phyloP scores from a whole-genome alignment of 345 rosid genomes.

The Aquilaria sinensis region DNA sequence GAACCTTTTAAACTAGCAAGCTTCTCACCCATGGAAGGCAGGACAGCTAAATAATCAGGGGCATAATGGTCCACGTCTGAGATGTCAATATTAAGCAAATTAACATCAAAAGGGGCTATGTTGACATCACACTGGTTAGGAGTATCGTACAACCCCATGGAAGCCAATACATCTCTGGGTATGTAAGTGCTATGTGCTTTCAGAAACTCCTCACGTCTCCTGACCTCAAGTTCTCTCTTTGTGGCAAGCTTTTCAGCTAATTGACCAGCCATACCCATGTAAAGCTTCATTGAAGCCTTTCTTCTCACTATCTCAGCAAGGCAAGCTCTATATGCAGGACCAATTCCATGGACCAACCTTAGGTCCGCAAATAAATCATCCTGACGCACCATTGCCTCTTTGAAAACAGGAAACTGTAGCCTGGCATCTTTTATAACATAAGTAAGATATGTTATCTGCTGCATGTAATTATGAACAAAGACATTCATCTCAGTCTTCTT shows the following conservation, averaged over 20 bases:
- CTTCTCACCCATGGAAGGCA: conserved; percentile 48
- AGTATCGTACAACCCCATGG: conserved; percentile 81
- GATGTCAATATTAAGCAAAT: conserved; percentile 74
- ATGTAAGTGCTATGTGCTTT: conserved; percentile 56
- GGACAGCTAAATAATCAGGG: conserved; percentile 66
- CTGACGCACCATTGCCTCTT: conserved; percentile 85
- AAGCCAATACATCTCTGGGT: conserved; percentile 71
- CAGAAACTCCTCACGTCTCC: conserved; percentile 86
- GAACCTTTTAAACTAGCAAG: conserved; percentile 50
- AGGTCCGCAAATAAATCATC: conserved; percentile 68
- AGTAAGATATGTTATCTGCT: conserved; percentile 63
- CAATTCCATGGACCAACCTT: conserved; percentile 69
- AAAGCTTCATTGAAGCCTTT: conserved; percentile 88
- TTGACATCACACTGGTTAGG: conserved; percentile 96
- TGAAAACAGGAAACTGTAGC: conserved; percentile 90
- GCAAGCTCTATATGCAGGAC: conserved; percentile 94
- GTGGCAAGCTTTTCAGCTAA: conserved; percentile 92
- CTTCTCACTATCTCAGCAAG: conserved; percentile 94
- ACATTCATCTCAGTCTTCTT: conserved; percentile 88
- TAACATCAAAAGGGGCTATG: conserved; percentile 74
- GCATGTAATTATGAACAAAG: conserved; percentile 81
- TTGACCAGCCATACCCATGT: conserved; percentile 99
- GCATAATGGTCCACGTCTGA: conserved; percentile 75
- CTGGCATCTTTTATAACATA: conserved; percentile 78
- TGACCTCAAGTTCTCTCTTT: conserved; percentile 78